These are phyloP conservation scores for Lycium barbarum DNA, from an alignment of 257 asterid species.

Conservation along the genomic window DNA sequence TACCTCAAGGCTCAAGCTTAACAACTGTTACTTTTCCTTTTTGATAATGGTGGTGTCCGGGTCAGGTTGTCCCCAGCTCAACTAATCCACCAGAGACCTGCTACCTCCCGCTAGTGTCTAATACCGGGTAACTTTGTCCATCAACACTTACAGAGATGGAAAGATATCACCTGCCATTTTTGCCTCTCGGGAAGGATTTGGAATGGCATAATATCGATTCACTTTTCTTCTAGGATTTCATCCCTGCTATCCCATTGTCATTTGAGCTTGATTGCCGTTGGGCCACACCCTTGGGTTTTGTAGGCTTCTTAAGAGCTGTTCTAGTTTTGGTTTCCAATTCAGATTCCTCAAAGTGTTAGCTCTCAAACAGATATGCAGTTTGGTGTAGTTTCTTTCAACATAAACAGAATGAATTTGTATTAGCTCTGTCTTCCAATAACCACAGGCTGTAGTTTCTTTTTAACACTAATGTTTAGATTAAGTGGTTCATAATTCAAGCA, in stretches of 20 bases:
- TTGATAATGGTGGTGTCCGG: background rate
- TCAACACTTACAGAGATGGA: background rate
- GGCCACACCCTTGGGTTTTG: background rate
- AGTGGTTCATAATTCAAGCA: background rate
- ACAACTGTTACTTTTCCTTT: slow-evolving; percentile 22
- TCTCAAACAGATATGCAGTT: slow-evolving; percentile 11
- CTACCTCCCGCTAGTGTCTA: background rate
- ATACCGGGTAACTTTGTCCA: background rate
- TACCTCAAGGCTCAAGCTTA: slow-evolving; percentile 13
- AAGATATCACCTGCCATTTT: background rate
- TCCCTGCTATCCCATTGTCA: background rate
- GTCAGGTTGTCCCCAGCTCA: slow-evolving; percentile 11
- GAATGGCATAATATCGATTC: no score
- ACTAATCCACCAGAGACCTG: slow-evolving; percentile 3
- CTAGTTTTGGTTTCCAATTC: slow-evolving; percentile 19
- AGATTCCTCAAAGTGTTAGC: slow-evolving; percentile 5
- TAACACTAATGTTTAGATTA: background rate
- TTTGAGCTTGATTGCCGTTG: background rate
- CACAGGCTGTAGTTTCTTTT: background rate
- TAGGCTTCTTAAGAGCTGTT: slow-evolving; percentile 21
- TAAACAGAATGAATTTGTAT: background rate
- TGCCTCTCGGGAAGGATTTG: background rate
- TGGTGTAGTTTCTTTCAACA: background rate
- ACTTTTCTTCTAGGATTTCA: background rate
- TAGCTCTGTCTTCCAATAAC: background rate